Percentiles rank a stretch among this genome's conserved stretches.
Conservation (phyloP, 2,329 filamentous ascomycete species). For the Magnaporthales sp. region DNA sequence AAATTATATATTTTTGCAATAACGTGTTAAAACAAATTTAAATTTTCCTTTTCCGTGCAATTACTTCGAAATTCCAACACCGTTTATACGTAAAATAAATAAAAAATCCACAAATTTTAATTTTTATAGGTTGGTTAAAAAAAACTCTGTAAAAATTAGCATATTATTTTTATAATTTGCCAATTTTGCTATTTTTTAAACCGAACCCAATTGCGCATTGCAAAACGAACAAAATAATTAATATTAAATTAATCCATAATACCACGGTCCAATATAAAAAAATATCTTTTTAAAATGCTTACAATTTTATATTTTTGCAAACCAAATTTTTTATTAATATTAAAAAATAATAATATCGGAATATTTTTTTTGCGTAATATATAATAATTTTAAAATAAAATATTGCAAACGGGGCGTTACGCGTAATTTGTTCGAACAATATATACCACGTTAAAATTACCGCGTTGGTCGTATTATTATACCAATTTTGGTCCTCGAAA, state of each 20-base stretch:
- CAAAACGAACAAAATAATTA: constrained; percentile 21
- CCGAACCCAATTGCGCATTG: constrained; percentile 13
- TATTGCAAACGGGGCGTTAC: constrained; percentile 8
- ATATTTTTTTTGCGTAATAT: constrained; percentile 21
- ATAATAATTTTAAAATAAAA: constrained; percentile 19
- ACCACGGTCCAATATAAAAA: constrained; percentile 19
- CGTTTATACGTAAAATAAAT: constrained; percentile 14
- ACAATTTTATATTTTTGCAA: constrained; percentile 15
- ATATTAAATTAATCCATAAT: constrained; percentile 16
- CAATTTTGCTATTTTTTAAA: constrained; percentile 12
- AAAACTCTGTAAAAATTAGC: constrained; percentile 10
- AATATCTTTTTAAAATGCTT: constrained; percentile 18
- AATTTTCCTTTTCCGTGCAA: no score
- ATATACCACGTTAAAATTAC: constrained; percentile 12
- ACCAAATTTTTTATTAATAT: constrained; percentile 3
- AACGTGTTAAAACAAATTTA: no score
- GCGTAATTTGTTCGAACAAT: constrained; percentile 10
- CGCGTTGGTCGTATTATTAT: constrained; percentile 7
- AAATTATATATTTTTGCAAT: no score
- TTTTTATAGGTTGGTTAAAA: constrained; percentile 10
- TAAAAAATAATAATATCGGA: constrained; percentile 16
- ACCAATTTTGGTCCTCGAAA: constrained; percentile 8
- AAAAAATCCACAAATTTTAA: constrained; percentile 14
- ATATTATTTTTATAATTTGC: constrained; percentile 6
- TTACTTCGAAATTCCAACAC: constrained; percentile 3